Percentiles rank a stretch among this genome's conserved stretches.
Conservation (phyloP, 768 basidiomycete genomes). For the Mycena capillaripes region DNA sequence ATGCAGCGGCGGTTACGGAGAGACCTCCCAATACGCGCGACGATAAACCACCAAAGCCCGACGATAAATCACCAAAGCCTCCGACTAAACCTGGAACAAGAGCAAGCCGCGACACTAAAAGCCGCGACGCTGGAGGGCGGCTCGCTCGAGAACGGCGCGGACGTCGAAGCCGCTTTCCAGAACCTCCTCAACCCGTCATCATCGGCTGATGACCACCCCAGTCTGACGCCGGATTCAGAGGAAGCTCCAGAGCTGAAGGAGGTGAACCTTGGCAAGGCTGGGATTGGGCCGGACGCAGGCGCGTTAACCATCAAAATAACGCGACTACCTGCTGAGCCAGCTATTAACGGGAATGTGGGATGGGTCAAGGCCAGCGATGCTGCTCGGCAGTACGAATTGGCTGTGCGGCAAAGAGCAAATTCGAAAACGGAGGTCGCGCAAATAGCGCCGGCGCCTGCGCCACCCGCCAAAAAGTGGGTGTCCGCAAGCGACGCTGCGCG, state of each 20-base stretch:
- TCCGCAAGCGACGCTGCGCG: constrained; percentile 34
- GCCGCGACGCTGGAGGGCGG: constrained; percentile 18
- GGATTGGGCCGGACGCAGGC: not conserved
- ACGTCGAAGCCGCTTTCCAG: constrained; percentile 29
- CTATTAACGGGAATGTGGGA: constrained; percentile 15
- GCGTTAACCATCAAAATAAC: constrained; percentile 33
- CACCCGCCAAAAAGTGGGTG: constrained; percentile 31
- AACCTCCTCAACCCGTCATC: constrained; percentile 29
- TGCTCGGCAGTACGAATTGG: constrained; percentile 22
- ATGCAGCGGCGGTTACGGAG: constrained; percentile 16
- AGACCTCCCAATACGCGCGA: constrained; percentile 14
- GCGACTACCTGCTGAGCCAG: constrained; percentile 20
- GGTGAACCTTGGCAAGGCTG: not conserved
- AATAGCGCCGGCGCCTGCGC: constrained; percentile 2
- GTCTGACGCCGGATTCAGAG: constrained; percentile 6
- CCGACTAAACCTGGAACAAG: constrained; percentile 33
- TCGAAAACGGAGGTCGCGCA: constrained; percentile 8
- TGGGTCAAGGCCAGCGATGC: constrained; percentile 35
- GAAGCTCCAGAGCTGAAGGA: not conserved
- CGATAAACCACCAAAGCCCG: constrained; percentile 5
- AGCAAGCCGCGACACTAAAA: constrained; percentile 31
- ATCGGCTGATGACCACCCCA: constrained; percentile 14
- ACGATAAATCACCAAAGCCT: constrained; percentile 24
- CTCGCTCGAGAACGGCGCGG: constrained; percentile 1
- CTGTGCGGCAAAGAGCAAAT: constrained; percentile 21